Evolutionary conservation across 2,329 filamentous ascomycete species (phyloP), one percentile per base, ranked within the genome.

Genomic region (Colletotrichum euphorbiae): DNA sequence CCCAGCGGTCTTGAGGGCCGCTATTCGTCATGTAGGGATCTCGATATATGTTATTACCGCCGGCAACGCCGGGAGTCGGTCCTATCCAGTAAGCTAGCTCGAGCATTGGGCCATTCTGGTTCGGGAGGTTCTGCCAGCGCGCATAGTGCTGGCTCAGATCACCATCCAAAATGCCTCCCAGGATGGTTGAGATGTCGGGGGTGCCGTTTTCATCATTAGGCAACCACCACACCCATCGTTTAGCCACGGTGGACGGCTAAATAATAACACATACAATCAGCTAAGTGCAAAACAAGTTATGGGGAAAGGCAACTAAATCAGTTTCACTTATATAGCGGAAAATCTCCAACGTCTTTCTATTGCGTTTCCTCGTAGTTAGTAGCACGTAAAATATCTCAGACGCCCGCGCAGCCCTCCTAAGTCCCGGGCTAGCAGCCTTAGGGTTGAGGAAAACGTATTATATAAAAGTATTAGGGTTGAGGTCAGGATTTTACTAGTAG

Each of bases 371-470:
- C 40, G 17, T 38, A 28, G 19, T 51, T 51, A n/a, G 21, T 36
- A 40, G 36, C 46, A 52, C 54, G 21, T 2, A 31, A 42, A 68
- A 63, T 17, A 28, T 6, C 31, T 36, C 48, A 38, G 38, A 50
- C 31, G 46, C 48, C 21, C 6, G 38, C 28, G 43, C 46, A n/a
- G 17, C 42, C 21, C 46, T 3, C 13, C 52, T 15, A 11, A 63
- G 7, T n/a, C 45, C 52, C 42, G 19, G 59, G 19, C 59, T 52
- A 19, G 42, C 65, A 17, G 33, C 7, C 8, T 15, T 17, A 12
- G 54, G 65, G 43, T 59, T 63, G 28, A 58, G 42, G 43, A 68
- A 57, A 21, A 58, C 33, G 33, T 48, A 57, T 36, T 46, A 28
- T 12, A 62, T 52, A 15, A 45, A 33, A 31, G 24, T 43, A 1